Conservation (phyloP, 371 early-diverging fungal genomes). For the Mortierella polycephala region DNA sequence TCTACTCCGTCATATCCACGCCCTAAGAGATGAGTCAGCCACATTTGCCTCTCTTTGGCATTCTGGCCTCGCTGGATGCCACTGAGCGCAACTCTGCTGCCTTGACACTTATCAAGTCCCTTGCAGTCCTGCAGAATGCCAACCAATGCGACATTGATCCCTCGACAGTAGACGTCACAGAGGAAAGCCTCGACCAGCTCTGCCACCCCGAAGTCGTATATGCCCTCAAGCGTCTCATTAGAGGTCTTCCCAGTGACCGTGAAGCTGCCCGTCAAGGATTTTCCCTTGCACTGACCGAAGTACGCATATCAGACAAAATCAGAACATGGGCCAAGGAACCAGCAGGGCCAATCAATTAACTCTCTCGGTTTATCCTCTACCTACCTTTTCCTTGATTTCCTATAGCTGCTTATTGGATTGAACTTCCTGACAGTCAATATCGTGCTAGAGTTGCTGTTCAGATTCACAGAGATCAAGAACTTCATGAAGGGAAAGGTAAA, state of each 20-base stretch:
- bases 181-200: conserved; percentile 70
- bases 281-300: conserved; percentile 91
- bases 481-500: conserved; percentile 63
- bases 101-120: conserved; percentile 59
- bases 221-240: conserved; percentile 86
- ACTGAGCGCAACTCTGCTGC: conserved; percentile 70
- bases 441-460: conserved; percentile 76
- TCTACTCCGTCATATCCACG: neutral
- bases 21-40: conserved; percentile 46
- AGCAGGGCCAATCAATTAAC: no score
- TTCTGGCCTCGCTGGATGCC: conserved; percentile 73
- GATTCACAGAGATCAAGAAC: conserved; percentile 68
- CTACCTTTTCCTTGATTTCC: neutral
- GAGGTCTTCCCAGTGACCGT: conserved; percentile 89
- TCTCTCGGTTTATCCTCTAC: neutral
- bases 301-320: conserved; percentile 44
- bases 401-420: conserved; percentile 57
- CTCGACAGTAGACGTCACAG: conserved; percentile 55
- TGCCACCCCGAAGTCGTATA: conserved; percentile 85
- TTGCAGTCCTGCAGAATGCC: conserved; percentile 61
- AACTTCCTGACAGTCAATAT: conserved; percentile 63
- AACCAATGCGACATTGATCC: conserved; percentile 57
- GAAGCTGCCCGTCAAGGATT: conserved; percentile 96
- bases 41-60: conserved; percentile 54
- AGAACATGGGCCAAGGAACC: no score